These are phyloP conservation scores for Candida fluviatilis DNA, from an alignment of 805 yeast species.

Conservation along the genomic window DNA sequence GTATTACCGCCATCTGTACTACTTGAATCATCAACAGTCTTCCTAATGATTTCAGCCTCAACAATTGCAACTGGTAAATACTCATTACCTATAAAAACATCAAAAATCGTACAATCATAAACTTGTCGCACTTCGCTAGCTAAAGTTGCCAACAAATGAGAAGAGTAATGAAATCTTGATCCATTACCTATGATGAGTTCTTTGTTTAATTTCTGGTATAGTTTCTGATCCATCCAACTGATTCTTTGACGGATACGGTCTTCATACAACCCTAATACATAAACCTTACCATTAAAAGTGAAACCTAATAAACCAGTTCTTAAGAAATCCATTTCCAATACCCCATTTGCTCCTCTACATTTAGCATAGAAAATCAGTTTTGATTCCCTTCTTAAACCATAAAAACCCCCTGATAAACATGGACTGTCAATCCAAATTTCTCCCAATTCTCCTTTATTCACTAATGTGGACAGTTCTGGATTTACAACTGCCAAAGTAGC, in stretches of 20 bases:
- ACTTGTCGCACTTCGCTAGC: constrained; percentile 78
- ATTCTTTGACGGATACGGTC: constrained; percentile 81
- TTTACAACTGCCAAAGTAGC: constrained; percentile 91
- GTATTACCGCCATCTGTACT: constrained; percentile 8
- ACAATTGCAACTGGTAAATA: constrained; percentile 80
- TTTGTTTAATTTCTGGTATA: constrained; percentile 22
- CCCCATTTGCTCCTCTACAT: constrained; percentile 69
- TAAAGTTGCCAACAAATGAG: constrained; percentile 80
- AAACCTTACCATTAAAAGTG: constrained; percentile 79
- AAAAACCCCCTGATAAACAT: constrained; percentile 84
- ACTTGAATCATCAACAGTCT: constrained; percentile 27
- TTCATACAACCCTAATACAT: constrained; percentile 84
- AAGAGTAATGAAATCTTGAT: constrained; percentile 72
- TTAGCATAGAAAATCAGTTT: constrained; percentile 76
- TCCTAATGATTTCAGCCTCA: constrained; percentile 55
- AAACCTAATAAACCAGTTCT: constrained; percentile 92
- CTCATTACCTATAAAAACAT: constrained; percentile 72
- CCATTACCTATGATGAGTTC: constrained; percentile 35
- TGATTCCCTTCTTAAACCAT: constrained; percentile 65
- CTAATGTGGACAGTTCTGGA: constrained; percentile 80
- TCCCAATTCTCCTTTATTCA: constrained; percentile 78
- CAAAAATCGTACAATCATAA: constrained; percentile 89
- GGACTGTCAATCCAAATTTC: constrained; percentile 98
- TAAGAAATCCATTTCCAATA: constrained; percentile 70
- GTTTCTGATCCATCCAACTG: constrained; percentile 57